Conservation (phyloP, 1,139 yeast genomes). For the Suzukiozyma palmioleophila region DNA sequence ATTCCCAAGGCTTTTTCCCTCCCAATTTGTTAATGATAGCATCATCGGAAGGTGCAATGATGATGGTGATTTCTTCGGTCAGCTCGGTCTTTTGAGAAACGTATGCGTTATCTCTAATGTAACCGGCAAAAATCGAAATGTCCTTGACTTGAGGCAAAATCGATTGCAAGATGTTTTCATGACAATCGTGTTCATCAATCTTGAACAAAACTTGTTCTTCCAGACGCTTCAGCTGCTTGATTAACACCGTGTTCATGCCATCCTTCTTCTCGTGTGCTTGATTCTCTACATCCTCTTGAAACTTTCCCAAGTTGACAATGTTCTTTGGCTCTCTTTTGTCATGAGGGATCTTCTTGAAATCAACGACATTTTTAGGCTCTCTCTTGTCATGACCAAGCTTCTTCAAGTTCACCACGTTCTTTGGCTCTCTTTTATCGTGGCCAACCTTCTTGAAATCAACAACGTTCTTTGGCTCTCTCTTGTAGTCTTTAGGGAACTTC, state of each 20-base stretch:
- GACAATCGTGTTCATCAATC: slow-evolving; percentile 10
- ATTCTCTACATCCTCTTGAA: slow-evolving; percentile 6
- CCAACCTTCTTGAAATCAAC: slow-evolving; percentile 8
- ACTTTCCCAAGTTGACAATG: slow-evolving; percentile 15
- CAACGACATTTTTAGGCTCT: slow-evolving; percentile 20
- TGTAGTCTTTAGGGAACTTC: no score
- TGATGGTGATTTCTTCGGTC: slow-evolving; percentile 32
- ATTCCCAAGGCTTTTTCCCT: slow-evolving; percentile 64
- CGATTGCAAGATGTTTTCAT: slow-evolving; percentile 23
- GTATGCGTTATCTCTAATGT: slow-evolving; percentile 49
- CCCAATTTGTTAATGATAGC: slow-evolving; percentile 39
- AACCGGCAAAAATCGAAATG: slow-evolving; percentile 51
- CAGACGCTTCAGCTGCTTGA: no score
- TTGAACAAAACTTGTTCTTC: slow-evolving; percentile 8
- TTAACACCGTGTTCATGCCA: no score
- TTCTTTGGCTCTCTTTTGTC: slow-evolving; percentile 12
- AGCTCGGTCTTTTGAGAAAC: slow-evolving; percentile 39
- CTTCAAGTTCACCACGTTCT: slow-evolving; percentile 14
- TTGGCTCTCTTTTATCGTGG: slow-evolving; percentile 16
- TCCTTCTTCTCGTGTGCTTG: slow-evolving; percentile 1
- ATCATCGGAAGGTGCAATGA: slow-evolving; percentile 59
- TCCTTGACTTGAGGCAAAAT: slow-evolving; percentile 39
- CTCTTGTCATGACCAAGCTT: slow-evolving; percentile 8
- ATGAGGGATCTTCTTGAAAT: slow-evolving; percentile 12
- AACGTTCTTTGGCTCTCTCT: slow-evolving; percentile 20